Conservation (phyloP, 495 filamentous ascomycete species). For the Aspergillus hancockii region DNA sequence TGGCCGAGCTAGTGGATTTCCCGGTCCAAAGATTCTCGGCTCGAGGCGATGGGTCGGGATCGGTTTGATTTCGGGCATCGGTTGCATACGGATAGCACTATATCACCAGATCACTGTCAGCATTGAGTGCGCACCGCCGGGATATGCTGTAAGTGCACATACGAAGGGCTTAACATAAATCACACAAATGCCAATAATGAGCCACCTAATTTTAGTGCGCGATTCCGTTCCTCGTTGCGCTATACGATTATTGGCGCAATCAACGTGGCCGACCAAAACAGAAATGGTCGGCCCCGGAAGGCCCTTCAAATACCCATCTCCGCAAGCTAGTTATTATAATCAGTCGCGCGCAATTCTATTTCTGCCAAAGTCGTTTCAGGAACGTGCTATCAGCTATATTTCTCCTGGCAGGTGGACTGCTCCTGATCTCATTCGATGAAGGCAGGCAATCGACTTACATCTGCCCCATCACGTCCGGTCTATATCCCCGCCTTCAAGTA, state of each 20-base stretch:
- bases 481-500: slow-evolving; percentile 24
- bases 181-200: slow-evolving; percentile 14
- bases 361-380: slow-evolving; percentile 31
- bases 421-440: slow-evolving; percentile 26
- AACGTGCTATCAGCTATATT: slow-evolving; percentile 39
- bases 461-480: slow-evolving; percentile 38
- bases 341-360: slow-evolving; percentile 26
- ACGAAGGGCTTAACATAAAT: neutral
- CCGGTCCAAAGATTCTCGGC: slow-evolving; percentile 5
- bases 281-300: slow-evolving; percentile 25
- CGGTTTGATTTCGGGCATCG: slow-evolving; percentile 27
- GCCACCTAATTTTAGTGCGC: slow-evolving; percentile 25
- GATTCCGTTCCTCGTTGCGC: slow-evolving; percentile 43
- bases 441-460: slow-evolving; percentile 48
- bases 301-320: slow-evolving; percentile 19
- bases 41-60: slow-evolving; percentile 30
- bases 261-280: slow-evolving; percentile 28
- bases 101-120: slow-evolving; percentile 38
- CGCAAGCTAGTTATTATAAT: slow-evolving; percentile 22
- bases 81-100: slow-evolving; percentile 40
- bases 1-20: slow-evolving; percentile 10
- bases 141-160: slow-evolving; percentile 39
- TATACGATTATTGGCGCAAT: slow-evolving; percentile 46
- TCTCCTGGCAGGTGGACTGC: slow-evolving; percentile 32
- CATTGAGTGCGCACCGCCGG: slow-evolving; percentile 41